phyloP scores from a whole-genome alignment of 495 filamentous ascomycete species.

The Copromyces sp. region DNA sequence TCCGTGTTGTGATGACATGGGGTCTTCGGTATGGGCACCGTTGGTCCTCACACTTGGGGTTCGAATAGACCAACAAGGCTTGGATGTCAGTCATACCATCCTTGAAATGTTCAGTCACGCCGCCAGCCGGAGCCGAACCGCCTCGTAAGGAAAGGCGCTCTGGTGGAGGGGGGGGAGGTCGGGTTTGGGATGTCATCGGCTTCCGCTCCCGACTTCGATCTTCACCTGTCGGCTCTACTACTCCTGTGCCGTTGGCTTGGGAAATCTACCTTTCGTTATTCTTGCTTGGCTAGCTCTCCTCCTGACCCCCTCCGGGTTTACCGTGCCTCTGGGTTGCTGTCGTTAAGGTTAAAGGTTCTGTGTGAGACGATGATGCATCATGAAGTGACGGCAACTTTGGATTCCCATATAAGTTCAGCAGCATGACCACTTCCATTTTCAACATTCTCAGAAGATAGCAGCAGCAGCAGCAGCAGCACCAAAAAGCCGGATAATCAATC shows the following conservation, averaged over 20 bases:
- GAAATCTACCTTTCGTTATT: neutral
- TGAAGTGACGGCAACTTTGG: neutral
- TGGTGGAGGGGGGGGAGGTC: neutral
- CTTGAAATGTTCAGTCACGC: neutral
- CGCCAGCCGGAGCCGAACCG: neutral
- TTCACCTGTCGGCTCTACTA: neutral
- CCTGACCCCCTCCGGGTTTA: neutral
- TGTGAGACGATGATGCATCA: neutral
- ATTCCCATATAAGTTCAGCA: neutral
- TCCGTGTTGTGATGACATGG: neutral
- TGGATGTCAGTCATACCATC: neutral
- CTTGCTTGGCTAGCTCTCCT: neutral
- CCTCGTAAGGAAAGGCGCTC: neutral
- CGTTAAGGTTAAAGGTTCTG: neutral
- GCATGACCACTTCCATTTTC: neutral
- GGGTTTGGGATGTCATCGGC: neutral
- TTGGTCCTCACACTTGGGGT: neutral
- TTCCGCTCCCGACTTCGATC: neutral
- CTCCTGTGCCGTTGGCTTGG: neutral
- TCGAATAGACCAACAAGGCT: neutral
- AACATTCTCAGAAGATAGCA: neutral
- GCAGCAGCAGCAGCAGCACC: neutral
- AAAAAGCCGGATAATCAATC: slow-evolving; percentile 4
- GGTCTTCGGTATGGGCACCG: neutral
- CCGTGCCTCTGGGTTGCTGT: neutral